Evolutionary conservation across 306 rosid genomes (phyloP), one percentile per base, ranked within the genome.

Genomic region (Gastrolobium villosum): DNA sequence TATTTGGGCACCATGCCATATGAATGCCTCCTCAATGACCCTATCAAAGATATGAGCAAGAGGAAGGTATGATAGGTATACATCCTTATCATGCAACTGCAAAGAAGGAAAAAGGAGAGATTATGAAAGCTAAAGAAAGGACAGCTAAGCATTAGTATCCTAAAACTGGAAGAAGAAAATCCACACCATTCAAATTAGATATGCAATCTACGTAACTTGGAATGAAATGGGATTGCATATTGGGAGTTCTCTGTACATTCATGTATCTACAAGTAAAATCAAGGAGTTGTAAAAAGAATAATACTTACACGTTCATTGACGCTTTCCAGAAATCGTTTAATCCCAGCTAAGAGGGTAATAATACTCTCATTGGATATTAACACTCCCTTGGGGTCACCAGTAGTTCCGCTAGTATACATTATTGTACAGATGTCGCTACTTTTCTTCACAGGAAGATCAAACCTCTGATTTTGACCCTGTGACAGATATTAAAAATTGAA

Each of bases 341-440:
- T 85, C 68, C 99, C 99, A 60, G 93, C 89, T 70, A 95, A 75
- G 75, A 95, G 86, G 62, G 93, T 80, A 81, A 93, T 85, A 46
- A 95, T 95, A 90, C 92, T 88, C 43, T 91, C 93, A 60, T 95
- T 93, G 60, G 99, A 93, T 84, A 95, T 77, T 83, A 91, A 26
- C 55, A 95, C 99, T 65, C 99, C 99, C 89, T 95, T 95, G 81
- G 98, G 99, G 62, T 95, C 97, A 72, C 99, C 97, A 49, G 99
- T 95, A 45, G 99, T 92, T 85, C 98, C 98, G 36, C 99, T 95
- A 10, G 99, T 95, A 79, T 95, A 95, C 99, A 95, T 95, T 76
- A 95, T 95, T 26, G 99, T 95, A 65, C 93, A 93, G 78, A 95
- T 87, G 61, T 95, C 97, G 52, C 90, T 83, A 79, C 82, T 91